These are phyloP conservation scores for Boechera divaricarpa DNA, from an alignment of 345 rosid genomes.

Conservation along the genomic window DNA sequence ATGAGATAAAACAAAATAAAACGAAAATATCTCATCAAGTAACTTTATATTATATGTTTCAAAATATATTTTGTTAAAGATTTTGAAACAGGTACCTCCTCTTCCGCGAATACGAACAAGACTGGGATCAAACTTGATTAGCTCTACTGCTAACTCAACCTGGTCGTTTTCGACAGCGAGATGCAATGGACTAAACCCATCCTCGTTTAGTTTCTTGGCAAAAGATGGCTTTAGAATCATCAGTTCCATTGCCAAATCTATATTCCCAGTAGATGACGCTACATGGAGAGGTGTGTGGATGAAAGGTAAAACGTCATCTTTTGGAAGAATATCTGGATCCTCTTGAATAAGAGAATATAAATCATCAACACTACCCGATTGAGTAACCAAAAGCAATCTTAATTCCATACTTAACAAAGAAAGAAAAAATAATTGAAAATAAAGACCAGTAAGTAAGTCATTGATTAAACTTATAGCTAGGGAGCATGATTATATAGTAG, in stretches of 20 bases:
- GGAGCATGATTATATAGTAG: no score
- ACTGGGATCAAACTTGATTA: conserved; percentile 26
- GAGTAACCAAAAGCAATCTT: conserved; percentile 7
- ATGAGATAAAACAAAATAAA: not conserved
- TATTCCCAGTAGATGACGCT: conserved; percentile 7
- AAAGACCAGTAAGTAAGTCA: no score
- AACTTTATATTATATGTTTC: no score
- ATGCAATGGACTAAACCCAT: conserved; percentile 33
- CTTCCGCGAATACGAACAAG: conserved; percentile 31
- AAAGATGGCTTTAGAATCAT: conserved; percentile 36
- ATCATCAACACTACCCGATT: not conserved
- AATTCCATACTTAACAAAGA: not conserved
- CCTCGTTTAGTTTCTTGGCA: conserved; percentile 19
- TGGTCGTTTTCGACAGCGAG: conserved; percentile 27
- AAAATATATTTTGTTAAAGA: no score
- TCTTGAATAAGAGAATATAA: conserved; percentile 11
- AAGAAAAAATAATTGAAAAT: not conserved
- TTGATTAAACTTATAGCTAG: no score
- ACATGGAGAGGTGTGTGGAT: conserved; percentile 33
- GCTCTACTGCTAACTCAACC: conserved; percentile 28
- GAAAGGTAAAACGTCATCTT: not conserved
- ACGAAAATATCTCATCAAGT: no score
- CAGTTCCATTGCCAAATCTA: conserved; percentile 31
- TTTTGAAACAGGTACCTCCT: not conserved
- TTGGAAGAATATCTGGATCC: not conserved